Evolutionary conservation across 2,329 filamentous ascomycete species (phyloP), one percentile per base, ranked within the genome.

Genomic region (Beauveria medogensis): DNA sequence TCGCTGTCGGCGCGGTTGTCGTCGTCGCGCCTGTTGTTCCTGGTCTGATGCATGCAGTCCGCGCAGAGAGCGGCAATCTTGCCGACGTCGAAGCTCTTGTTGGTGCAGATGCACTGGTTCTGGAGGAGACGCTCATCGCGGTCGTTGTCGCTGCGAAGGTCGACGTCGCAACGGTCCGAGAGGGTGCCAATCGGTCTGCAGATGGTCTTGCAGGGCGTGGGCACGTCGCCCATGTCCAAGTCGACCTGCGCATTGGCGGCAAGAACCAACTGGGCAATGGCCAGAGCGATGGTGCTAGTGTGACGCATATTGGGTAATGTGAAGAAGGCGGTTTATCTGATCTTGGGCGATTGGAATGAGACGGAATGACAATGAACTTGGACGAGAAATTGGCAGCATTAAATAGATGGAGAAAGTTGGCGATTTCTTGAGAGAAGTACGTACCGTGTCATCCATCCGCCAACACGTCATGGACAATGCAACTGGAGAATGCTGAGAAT

Each of bases 101-200:
- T 74, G 64, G 73, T 72, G 69, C 75, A 76, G 58, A 77, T 64
- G 64, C 75, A 77, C 65, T 77, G 73, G 8, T 66, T 67, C 66
- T 72, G 68, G 55, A 76, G 71, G 16, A 67, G 70, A 48, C 72
- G 66, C 65, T 77, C 73, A 37, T 69, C 65, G 20, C 66, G 68
- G 66, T 74, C 71, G 16, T 63, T 68, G 59, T 71, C 66, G 48
- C 66, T 67, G 26, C 46, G 56, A 37, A 71, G 67, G 60, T 73
- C 69, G 37, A 71, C 69, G 26, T 74, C 71, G 63, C 76, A 78
- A 34, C 64, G 66, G 40, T 67, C 67, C 51, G 70, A 72, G 30
- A 77, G 69, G n/a, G 70, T 62, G 12, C 67, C 69, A 41, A 76
- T 67, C 47, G 75, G 73, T 41, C 67, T 59, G 63, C 75, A 77